Evolutionary conservation across 768 basidiomycete genomes (phyloP).

Genomic region (Botryobasidium botryosum): DNA sequence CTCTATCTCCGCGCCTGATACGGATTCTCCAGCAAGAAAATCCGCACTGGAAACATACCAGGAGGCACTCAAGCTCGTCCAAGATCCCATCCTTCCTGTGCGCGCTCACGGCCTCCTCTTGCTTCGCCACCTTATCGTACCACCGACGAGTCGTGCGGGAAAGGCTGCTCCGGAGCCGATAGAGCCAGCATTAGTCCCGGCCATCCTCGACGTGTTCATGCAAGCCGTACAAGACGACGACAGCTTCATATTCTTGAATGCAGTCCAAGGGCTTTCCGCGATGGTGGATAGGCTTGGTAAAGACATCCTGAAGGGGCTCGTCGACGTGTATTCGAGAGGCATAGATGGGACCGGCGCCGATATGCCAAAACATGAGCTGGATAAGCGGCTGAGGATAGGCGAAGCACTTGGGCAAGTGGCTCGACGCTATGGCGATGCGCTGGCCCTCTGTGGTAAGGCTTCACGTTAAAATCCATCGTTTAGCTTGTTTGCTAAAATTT

Average conservation of each 20-base stretch:
- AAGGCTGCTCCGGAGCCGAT: constrained; percentile 10
- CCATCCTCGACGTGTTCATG: constrained; percentile 74
- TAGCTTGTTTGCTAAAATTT: background rate
- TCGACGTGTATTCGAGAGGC: constrained; percentile 43
- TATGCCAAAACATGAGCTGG: constrained; percentile 36
- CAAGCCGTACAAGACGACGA: constrained; percentile 80
- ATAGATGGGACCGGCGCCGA: constrained; percentile 30
- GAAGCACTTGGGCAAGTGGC: constrained; percentile 75
- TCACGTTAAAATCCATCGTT: background rate
- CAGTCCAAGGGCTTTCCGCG: constrained; percentile 73
- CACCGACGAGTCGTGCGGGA: constrained; percentile 15
- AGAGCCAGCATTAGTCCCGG: constrained; percentile 55
- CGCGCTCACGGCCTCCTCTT: constrained; percentile 82
- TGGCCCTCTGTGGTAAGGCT: constrained; percentile 50
- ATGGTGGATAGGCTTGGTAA: constrained; percentile 67
- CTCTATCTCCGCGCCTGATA: background rate
- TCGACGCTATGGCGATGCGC: constrained; percentile 46
- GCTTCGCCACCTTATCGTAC: constrained; percentile 56
- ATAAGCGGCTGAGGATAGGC: constrained; percentile 57
- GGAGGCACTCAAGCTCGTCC: constrained; percentile 69
- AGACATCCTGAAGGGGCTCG: constrained; percentile 48
- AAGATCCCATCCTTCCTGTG: constrained; percentile 85
- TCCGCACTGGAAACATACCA: constrained; percentile 54
- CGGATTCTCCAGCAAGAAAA: constrained; percentile 20
- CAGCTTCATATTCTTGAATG: constrained; percentile 88